Evolutionary conservation across 1,139 yeast genomes (phyloP), one percentile per base, ranked within the genome.

Genomic region (Candida sp.): DNA sequence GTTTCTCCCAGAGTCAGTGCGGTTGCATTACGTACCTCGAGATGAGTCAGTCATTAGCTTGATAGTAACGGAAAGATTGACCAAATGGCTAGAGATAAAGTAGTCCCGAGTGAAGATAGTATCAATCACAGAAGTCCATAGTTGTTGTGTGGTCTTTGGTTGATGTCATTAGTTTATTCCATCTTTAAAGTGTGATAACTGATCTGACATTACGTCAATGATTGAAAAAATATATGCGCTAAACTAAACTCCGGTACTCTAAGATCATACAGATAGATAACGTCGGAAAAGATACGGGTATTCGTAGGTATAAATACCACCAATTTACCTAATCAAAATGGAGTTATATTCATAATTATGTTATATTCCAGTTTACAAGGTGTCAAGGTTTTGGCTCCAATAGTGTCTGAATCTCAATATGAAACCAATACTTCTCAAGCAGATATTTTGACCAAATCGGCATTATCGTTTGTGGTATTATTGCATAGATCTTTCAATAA

Each of bases 401-500:
- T 25, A 25, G 2, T 2, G 11, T 2, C 29, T 8, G 29, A 25
- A 42, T 65, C 84, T 43, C 83, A 83, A 40, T 66, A 65, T 47
- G 66, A 64, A 38, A 81, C 88, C 21, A 68, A 73, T 8, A 42
- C 42, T 25, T 33, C 44, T 25, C 42, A 42, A 29, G 42, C 38
- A 54, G 82, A 79, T 63, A 79, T 84, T 54, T 71, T 82, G 55
- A 79, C 84, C 45, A 66, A 76, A 8, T 87, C 82, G 48, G 87
- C 90, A 1, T 66, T 84, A 45, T 86, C 82, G 12, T 81, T 84
- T 55, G 72, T 84, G 43, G 87, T 88, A 8, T 75, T 83, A 27
- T 74, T 84, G 46, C 91, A 84, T 65, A 78, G 89, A 53, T 68
- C 82, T 42, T 84, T 84, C 71, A 75, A 83, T 55, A 68, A 64